phyloP scores from a whole-genome alignment of 2,329 filamentous ascomycete genomes.

The Apiospora koreana region DNA sequence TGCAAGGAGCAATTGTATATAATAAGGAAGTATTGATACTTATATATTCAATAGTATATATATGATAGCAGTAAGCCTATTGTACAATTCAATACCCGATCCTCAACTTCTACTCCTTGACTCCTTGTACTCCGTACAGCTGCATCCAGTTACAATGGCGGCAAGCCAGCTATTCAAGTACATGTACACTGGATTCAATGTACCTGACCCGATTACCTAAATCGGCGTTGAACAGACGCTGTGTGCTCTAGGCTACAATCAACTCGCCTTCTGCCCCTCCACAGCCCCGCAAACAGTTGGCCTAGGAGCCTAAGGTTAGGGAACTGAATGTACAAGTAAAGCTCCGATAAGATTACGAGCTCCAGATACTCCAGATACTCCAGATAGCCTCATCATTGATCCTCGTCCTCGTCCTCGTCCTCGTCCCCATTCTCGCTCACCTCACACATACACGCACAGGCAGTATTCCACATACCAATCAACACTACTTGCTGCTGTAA shows the following conservation, averaged over 20 bases:
- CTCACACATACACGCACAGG: neutral
- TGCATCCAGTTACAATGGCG: too few species aligned
- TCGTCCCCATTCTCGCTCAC: too few species aligned
- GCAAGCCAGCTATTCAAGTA: too few species aligned
- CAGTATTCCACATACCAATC: neutral
- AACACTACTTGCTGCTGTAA: neutral
- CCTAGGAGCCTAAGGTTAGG: neutral
- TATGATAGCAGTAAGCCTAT: too few species aligned
- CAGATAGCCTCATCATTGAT: neutral
- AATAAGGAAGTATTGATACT: too few species aligned
- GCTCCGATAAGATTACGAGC: constrained; percentile 8
- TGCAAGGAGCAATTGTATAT: too few species aligned
- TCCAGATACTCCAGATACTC: too few species aligned
- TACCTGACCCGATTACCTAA: neutral
- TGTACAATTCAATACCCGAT: too few species aligned
- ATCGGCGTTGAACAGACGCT: too few species aligned
- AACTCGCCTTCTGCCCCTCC: neutral
- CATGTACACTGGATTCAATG: neutral
- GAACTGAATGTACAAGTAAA: neutral
- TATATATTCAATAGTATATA: too few species aligned
- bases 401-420: neutral
- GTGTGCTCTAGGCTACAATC: neutral
- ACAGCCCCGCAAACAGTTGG: constrained; percentile 8
- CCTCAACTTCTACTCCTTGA: too few species aligned
- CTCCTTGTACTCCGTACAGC: too few species aligned